Conservation (phyloP, 169 alveolate species). For the Plasmodium gaboni region DNA sequence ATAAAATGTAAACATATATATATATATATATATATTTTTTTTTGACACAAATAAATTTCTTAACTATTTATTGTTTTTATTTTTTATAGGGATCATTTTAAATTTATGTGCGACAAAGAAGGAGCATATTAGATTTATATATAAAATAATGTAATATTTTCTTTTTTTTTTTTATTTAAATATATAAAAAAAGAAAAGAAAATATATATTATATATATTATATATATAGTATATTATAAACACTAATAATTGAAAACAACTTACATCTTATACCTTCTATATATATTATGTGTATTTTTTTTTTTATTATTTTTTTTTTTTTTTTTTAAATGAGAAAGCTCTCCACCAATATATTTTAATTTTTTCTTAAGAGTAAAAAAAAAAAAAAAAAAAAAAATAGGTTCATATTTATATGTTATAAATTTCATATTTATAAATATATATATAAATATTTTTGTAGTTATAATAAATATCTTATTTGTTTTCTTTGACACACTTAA, state of each 20-base stretch:
- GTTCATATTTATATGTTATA: constrained; percentile 24
- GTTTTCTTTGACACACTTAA: constrained; percentile 20
- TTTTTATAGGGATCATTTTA: constrained; percentile 63
- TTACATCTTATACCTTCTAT: too few species aligned
- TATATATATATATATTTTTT: neutral
- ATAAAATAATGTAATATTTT: neutral
- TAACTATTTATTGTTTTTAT: neutral
- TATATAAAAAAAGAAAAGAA: neutral
- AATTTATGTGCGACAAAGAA: constrained; percentile 75
- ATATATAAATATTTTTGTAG: constrained; percentile 13
- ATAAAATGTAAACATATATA: neutral
- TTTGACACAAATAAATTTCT: too few species aligned
- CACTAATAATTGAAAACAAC: too few species aligned
- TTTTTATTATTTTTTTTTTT: neutral
- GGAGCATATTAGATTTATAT: constrained; percentile 35
- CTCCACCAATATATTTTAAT: constrained; percentile 10
- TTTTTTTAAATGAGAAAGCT: constrained; percentile 40
- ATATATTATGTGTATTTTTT: neutral
- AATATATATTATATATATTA: neutral
- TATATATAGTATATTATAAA: too few species aligned
- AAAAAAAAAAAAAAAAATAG: constrained; percentile 15
- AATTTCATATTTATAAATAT: constrained; percentile 21
- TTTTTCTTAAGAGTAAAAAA: neutral
- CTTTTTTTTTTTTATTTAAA: constrained; percentile 9
- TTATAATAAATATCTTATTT: constrained; percentile 20